phyloP scores from a whole-genome alignment of 768 basidiomycete genomes.

The Exidia glandulosa region DNA sequence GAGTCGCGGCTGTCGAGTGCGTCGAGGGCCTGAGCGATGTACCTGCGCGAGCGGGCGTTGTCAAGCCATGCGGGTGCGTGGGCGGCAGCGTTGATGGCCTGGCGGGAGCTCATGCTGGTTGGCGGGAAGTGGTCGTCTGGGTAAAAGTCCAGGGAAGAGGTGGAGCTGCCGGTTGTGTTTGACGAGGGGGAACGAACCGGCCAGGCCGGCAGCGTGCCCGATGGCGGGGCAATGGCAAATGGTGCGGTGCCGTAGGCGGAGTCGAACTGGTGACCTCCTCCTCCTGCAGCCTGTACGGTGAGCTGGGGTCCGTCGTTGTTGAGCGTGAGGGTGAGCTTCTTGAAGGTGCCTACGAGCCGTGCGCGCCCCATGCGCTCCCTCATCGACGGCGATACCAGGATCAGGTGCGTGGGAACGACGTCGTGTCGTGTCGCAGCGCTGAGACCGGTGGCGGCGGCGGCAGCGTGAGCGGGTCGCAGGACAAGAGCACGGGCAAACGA shows the following conservation, averaged over 20 bases:
- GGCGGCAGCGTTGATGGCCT: background rate
- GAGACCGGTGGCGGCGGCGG: background rate
- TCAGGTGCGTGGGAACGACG: background rate
- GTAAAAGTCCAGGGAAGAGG: background rate
- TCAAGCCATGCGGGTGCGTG: background rate
- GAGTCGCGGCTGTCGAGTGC: slow-evolving; percentile 29
- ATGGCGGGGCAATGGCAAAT: no score
- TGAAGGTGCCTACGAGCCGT: background rate
- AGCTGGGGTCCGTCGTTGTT: background rate
- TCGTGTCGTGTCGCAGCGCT: background rate
- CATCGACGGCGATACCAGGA: background rate
- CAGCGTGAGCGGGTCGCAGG: background rate
- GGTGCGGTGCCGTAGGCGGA: background rate
- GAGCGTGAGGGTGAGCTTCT: background rate
- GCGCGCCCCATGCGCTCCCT: background rate
- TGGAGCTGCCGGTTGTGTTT: background rate
- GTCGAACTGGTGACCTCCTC: background rate
- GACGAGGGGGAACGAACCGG: no score
- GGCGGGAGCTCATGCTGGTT: background rate
- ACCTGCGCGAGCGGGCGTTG: background rate
- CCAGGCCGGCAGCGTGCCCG: no score
- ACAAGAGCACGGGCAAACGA: background rate
- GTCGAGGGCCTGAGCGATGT: slow-evolving; percentile 18
- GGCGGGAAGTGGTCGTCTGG: background rate
- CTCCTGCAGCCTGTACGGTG: background rate